Percentiles rank a stretch among this genome's conserved stretches.
Conservation (phyloP, 2,329 filamentous ascomycete genomes). For the Colletotrichum godetiae region DNA sequence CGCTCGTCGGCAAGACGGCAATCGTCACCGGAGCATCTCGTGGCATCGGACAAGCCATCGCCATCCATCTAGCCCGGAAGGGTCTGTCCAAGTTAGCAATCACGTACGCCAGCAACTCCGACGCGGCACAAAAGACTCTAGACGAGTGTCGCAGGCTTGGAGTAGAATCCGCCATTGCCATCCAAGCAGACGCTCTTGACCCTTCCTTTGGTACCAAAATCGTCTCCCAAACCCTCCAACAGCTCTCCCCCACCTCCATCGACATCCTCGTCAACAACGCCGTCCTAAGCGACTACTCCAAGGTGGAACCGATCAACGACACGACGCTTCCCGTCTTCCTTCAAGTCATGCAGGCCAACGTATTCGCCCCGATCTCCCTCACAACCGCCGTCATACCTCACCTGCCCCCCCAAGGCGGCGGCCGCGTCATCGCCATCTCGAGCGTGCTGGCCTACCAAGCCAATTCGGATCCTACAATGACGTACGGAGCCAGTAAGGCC, state of each 20-base stretch:
- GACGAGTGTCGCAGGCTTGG: neutral
- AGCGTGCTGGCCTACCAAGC: constrained; percentile 35
- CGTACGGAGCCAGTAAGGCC: constrained; percentile 48
- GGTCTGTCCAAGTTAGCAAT: neutral
- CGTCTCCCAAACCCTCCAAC: neutral
- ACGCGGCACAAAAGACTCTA: neutral
- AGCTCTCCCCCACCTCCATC: neutral
- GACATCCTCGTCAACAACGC: constrained; percentile 30
- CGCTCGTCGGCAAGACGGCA: neutral
- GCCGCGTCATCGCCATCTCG: constrained; percentile 48
- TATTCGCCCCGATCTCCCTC: constrained; percentile 41
- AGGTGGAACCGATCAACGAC: neutral
- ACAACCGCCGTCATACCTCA: constrained; percentile 43
- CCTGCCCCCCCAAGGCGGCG: constrained; percentile 38
- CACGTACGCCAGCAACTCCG: neutral
- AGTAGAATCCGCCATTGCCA: neutral
- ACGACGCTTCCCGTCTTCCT: neutral
- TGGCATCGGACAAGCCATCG: neutral
- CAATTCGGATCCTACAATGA: constrained; percentile 17
- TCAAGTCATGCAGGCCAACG: constrained; percentile 20
- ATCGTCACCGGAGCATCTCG: neutral
- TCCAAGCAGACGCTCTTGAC: neutral
- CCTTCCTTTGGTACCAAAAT: constrained; percentile 1
- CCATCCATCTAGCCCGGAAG: neutral
- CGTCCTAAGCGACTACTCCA: neutral